Evolutionary conservation across 2,329 filamentous ascomycete genomes (phyloP), one percentile per base, ranked within the genome.

Genomic region (Hypoxylon sp.): DNA sequence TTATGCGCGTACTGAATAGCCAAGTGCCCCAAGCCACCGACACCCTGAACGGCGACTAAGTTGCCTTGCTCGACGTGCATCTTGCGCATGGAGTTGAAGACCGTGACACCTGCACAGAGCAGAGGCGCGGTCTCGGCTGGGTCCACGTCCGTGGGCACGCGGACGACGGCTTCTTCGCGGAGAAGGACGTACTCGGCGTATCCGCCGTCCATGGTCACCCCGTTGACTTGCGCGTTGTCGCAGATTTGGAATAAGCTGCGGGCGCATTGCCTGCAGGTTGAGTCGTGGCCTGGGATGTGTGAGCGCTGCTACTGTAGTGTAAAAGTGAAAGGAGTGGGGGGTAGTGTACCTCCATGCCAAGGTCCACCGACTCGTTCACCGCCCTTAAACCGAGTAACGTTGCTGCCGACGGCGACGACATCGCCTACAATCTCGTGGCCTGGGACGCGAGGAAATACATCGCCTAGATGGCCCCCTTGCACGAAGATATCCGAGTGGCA

Each of bases 1-100:
- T 89, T 88, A 52, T 82, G 82, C 3, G 91, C 91, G 75, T 90
- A 94, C 75, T 94, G 91, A 29, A 94, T 88, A 0, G 91, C 92
- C 29, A 95, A 77, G 77, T 95, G 92, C 1, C 92, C 92, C 0
- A 94, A 83, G 1, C 92, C 92, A 53, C 93, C 89, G 2, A 95
- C 82, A 12, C 91, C 92, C 67, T 94, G 88, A 21, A 89, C 74
- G 21, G 85, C 87, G 0, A 88, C 83, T 0, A 84, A 66, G n/a
- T 78, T 81, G 8, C 86, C 86, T 60, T 84, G 82, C 70, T 83
- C 80, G 46, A 88, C 78, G 23, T 80, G 74, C 68, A 85, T 80
- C 76, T 86, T 86, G 67, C 86, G 83, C 54, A 88, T 84, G 16
- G 80, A 78, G 75, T 88, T 88, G 77, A 88, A 89, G 8, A 87